Evolutionary conservation across 2,329 filamentous ascomycete species (phyloP).

Genomic region (Aspergillus latus): DNA sequence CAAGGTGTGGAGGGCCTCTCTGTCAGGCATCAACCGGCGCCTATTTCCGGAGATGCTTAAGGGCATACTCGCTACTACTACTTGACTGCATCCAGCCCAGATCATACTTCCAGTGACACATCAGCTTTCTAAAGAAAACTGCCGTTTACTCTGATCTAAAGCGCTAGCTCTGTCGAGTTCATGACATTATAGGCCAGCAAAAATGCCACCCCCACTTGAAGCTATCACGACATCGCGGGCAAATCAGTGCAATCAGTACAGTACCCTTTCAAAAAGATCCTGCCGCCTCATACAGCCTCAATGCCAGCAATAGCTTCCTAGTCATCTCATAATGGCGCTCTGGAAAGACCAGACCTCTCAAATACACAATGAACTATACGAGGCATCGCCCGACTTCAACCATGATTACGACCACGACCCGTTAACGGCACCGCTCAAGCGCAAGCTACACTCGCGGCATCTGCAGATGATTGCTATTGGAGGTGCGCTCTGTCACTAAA

Average conservation of each 20-base stretch:
- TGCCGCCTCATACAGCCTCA: background rate
- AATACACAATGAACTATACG: constrained; percentile 1
- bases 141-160: too few species aligned
- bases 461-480: constrained; percentile 28
- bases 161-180: too few species aligned
- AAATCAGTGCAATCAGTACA: constrained; percentile 1
- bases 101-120: too few species aligned
- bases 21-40: background rate
- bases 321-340: background rate
- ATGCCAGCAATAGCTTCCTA: background rate
- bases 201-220: constrained; percentile 5
- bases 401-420: constrained; percentile 1
- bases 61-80: too few species aligned
- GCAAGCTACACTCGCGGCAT: constrained; percentile 25
- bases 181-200: too few species aligned
- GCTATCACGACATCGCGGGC: constrained; percentile 13
- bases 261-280: background rate
- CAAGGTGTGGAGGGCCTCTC: background rate
- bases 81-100: too few species aligned
- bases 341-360: constrained; percentile 1
- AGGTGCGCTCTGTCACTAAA: constrained; percentile 1
- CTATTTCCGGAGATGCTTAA: too few species aligned
- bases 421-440: constrained; percentile 18
- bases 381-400: background rate
- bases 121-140: too few species aligned